Percentiles rank a stretch among this genome's conserved stretches.
These are phyloP conservation scores for Chloris gayana DNA, from an alignment of 176 grass and related monocot genomes.

Conservation along the genomic window DNA sequence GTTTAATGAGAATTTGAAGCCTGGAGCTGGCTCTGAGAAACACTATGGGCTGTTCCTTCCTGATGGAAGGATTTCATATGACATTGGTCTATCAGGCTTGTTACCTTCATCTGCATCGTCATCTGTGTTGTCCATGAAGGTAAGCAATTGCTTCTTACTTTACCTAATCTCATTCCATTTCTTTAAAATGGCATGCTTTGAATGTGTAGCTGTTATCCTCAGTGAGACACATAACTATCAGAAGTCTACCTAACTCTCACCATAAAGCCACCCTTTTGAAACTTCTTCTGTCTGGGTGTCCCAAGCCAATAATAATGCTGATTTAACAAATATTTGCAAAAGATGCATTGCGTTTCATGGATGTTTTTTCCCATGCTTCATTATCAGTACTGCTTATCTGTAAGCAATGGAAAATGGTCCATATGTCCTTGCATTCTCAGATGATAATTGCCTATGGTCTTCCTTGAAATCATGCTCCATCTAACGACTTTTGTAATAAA, in stretches of 20 bases:
- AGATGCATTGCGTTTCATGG: neutral
- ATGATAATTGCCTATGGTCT: neutral
- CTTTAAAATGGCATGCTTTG: neutral
- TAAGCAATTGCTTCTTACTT: conserved; percentile 36
- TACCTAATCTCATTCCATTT: neutral
- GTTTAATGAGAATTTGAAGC: conserved; percentile 89
- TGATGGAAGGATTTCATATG: conserved; percentile 93
- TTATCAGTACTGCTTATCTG: neutral
- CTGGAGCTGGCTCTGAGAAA: conserved; percentile 72
- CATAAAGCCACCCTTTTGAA: neutral
- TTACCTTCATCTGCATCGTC: conserved; percentile 67
- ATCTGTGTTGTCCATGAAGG: conserved; percentile 57
- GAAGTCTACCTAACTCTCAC: neutral
- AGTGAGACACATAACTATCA: conserved; percentile 21
- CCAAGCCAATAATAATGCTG: neutral
- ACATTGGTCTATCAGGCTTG: conserved; percentile 78
- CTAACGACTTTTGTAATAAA: conserved; percentile 8
- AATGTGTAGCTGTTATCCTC: conserved; percentile 7
- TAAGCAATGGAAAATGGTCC: neutral
- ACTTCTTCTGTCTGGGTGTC: neutral
- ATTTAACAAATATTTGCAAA: neutral
- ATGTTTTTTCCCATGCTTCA: neutral
- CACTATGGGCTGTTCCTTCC: conserved; percentile 92
- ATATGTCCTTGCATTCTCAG: neutral
- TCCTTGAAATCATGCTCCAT: neutral